These are phyloP conservation scores for Tuber calosporum DNA, from an alignment of 495 filamentous ascomycete species.

Conservation along the genomic window DNA sequence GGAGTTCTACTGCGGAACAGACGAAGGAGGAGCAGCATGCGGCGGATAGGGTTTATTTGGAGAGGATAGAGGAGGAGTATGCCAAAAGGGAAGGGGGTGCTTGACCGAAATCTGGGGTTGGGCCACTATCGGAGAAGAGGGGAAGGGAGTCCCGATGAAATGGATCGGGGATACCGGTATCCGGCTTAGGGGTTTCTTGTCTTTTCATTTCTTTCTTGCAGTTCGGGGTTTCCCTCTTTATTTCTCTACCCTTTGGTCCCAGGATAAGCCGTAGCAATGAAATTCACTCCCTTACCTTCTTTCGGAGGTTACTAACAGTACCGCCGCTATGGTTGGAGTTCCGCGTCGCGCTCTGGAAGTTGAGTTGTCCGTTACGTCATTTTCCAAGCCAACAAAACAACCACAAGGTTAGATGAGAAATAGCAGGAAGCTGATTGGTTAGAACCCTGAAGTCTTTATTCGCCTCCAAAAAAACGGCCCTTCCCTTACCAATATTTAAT, in stretches of 20 bases:
- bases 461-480: not conserved
- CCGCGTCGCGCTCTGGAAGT: not conserved
- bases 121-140: not conserved
- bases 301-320: not conserved
- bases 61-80: slow-evolving; percentile 71
- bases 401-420: slow-evolving; percentile 7
- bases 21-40: slow-evolving; percentile 44
- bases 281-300: not conserved
- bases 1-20: slow-evolving; percentile 16
- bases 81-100: slow-evolving; percentile 69
- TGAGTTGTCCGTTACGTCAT: not conserved
- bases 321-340: not conserved
- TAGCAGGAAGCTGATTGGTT: not conserved
- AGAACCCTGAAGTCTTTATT: not conserved
- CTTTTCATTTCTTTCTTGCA: slow-evolving; percentile 1
- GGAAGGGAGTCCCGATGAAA: not conserved
- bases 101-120: slow-evolving; percentile 39
- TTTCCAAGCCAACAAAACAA: not conserved
- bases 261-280: not conserved
- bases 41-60: slow-evolving; percentile 58
- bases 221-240: not conserved
- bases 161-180: not conserved
- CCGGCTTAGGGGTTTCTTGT: not conserved
- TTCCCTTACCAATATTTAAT: not conserved
- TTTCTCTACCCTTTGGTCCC: not conserved